phyloP scores from a whole-genome alignment of 805 yeast genomes.

The Saccharomyces cerevisiae region DNA sequence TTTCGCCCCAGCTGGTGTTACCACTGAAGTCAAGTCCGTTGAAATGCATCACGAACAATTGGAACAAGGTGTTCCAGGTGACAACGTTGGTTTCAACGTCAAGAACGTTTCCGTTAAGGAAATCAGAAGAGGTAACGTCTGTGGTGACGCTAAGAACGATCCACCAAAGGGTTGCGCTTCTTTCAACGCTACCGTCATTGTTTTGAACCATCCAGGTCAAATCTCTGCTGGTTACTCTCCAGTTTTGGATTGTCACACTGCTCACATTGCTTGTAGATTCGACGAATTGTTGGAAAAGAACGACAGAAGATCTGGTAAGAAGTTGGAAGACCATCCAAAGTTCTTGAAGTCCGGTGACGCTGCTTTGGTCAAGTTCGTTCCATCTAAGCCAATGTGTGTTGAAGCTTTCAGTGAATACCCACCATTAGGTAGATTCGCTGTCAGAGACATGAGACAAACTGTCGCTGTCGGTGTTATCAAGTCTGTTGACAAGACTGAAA shows the following conservation, averaged over 20 bases:
- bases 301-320: conserved; percentile 91
- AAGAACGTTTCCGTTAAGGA: conserved; percentile 86
- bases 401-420: conserved; percentile 93
- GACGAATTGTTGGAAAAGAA: conserved; percentile 72
- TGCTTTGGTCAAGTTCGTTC: conserved; percentile 84
- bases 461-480: conserved; percentile 99
- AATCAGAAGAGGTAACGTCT: conserved; percentile 86
- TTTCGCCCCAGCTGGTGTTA: conserved; percentile 85
- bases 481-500: conserved; percentile 80
- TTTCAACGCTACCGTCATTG: conserved; percentile 79
- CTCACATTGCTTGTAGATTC: conserved; percentile 87
- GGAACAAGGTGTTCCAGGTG: conserved; percentile 80
- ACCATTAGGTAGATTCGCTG: conserved; percentile 96
- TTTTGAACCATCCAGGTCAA: conserved; percentile 90
- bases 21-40: conserved; percentile 84
- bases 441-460: conserved; percentile 99
- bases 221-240: conserved; percentile 86
- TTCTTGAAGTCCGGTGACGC: conserved; percentile 95
- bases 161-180: conserved; percentile 74
- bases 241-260: conserved; percentile 87
- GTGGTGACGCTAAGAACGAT: conserved; percentile 85
- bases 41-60: conserved; percentile 83
- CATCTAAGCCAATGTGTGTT: conserved; percentile 88
- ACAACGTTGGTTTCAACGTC: conserved; percentile 85
- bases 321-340: conserved; percentile 81